Evolutionary conservation across 106 monocot genomes (phyloP), one percentile per base, ranked within the genome.

Genomic region (Dactylorhiza incarnata): DNA sequence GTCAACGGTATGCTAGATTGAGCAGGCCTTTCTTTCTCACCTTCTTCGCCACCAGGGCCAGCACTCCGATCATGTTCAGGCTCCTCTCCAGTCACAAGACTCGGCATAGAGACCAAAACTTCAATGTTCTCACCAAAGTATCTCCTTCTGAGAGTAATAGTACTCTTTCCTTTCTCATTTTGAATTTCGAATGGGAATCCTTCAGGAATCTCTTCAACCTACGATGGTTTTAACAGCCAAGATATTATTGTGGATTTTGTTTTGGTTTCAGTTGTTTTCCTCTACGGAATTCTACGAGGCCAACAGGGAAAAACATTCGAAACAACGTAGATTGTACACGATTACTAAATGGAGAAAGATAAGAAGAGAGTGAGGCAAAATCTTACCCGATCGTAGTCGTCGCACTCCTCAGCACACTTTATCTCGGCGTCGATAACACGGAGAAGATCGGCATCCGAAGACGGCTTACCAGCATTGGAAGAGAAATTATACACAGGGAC

Each of bases 371-470:
- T 44, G 14, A 19, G 45, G 6, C 23, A 48, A 45, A 6, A n/a
- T 29, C 68, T 78, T 37, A 86, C 90, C 76, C 79, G 75, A 49
- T 89, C 78, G 59, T 91, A 86, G 75, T 91, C 86, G 76, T 91
- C 90, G 74, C 78, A 86, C 52, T 94, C 94, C 75, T 85, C 81
- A 25, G 94, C 86, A 45, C 88, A 94, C 82, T 94, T 86, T 78
- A 94, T 94, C 86, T 94, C 94, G n/a, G 76, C 68, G 15, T 94
- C 90, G 62, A 94, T 79, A 9, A 94, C 82, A 13, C 82, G 76
- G 45, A 94, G 81, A 46, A 94, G 85, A 9, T 81, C 78, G 12
- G 77, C 50, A 49, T 88, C 88, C 9, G 75, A 51, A 25, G 74
- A 37, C 7, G 76, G 67, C 43, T 66, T 56, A 16, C 43, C 49